phyloP scores from a whole-genome alignment of 352 stramenopile genomes.

The Stramenopiles sp. region DNA sequence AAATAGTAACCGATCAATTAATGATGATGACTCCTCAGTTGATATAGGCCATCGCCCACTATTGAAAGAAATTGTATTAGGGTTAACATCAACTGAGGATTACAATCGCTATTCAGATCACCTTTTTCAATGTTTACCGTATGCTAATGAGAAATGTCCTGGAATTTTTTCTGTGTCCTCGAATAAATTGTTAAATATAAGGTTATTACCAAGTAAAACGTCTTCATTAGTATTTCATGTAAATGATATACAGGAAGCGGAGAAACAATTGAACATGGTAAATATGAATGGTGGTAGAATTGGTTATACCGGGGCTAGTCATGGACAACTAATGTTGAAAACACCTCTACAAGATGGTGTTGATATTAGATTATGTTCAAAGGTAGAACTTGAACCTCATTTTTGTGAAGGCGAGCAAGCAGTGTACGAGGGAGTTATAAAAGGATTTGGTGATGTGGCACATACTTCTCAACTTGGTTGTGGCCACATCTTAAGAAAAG shows the following conservation, averaged over 20 bases:
- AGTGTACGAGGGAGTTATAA: background rate
- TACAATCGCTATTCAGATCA: background rate
- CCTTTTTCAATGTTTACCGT: background rate
- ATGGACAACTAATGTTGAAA: background rate
- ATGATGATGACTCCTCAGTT: background rate
- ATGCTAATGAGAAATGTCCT: background rate
- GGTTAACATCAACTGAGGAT: background rate
- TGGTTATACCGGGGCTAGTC: background rate
- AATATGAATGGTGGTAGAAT: constrained; percentile 7
- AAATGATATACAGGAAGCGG: background rate
- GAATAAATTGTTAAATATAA: background rate
- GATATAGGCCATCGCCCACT: background rate
- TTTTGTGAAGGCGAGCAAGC: background rate
- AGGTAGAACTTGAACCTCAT: background rate
- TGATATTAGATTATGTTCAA: background rate
- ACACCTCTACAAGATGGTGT: background rate
- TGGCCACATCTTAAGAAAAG: background rate
- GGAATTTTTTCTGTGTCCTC: background rate
- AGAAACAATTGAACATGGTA: background rate
- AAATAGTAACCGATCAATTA: background rate
- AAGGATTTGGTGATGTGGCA: background rate
- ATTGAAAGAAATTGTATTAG: constrained; percentile 4
- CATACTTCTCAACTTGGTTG: constrained; percentile 3
- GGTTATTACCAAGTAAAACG: background rate
- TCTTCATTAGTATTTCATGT: constrained; percentile 1